Evolutionary conservation across 176 grass and related monocot species (phyloP).

Genomic region (Ampelocalamus luodianensis): DNA sequence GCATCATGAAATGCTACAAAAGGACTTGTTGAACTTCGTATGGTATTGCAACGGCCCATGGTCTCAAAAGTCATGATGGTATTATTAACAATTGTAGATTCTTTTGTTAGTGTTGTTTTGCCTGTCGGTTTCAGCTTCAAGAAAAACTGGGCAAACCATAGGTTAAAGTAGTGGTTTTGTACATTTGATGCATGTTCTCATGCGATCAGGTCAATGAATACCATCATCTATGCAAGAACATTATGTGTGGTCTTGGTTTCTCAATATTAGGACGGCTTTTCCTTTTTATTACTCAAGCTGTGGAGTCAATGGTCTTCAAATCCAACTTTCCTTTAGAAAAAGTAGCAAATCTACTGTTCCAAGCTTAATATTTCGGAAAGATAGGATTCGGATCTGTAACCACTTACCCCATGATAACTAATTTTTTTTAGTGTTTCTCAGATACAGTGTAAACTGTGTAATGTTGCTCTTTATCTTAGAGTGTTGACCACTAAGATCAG

Average conservation of each 20-base stretch:
- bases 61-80: neutral
- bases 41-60: neutral
- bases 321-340: neutral
- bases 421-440: neutral
- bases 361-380: slow-evolving; percentile 14
- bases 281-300: neutral
- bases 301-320: slow-evolving; percentile 33
- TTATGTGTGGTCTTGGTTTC: neutral
- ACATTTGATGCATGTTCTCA: neutral
- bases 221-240: neutral
- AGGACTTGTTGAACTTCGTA: slow-evolving; percentile 6
- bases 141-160: neutral
- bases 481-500: neutral
- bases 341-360: slow-evolving; percentile 1
- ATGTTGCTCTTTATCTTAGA: neutral
- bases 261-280: neutral
- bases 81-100: neutral
- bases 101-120: slow-evolving; percentile 2
- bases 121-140: neutral
- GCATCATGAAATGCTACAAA: slow-evolving; percentile 13
- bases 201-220: neutral
- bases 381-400: slow-evolving; percentile 25
- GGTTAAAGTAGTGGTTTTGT: slow-evolving; percentile 14
- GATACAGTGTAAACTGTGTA: neutral
- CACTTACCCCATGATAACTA: slow-evolving; percentile 9